Evolutionary conservation across 2,329 filamentous ascomycete species (phyloP).

Genomic region (Decorospora gaudefroyi): DNA sequence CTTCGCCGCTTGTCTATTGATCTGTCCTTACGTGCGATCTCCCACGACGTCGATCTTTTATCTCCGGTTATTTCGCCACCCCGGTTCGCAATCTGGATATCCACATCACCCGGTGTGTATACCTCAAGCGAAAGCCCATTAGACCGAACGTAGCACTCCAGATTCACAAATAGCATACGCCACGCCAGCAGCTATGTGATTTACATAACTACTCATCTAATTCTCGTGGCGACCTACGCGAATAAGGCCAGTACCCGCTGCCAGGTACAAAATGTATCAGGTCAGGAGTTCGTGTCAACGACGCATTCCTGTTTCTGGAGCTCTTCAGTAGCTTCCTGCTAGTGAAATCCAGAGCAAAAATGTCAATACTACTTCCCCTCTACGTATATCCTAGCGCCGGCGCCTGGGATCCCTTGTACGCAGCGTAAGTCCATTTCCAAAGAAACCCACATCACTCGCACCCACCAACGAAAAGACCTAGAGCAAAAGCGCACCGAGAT

Average conservation of each 20-base stretch:
- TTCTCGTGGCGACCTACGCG: constrained; percentile 3
- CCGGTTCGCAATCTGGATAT: constrained; percentile 6
- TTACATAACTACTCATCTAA: constrained; percentile 9
- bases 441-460: background rate
- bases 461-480: constrained; percentile 1
- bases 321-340: background rate
- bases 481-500: constrained; percentile 43
- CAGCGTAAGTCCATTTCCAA: constrained; percentile 50
- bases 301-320: background rate
- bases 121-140: constrained; percentile 4
- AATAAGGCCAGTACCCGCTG: constrained; percentile 7
- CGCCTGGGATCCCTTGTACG: constrained; percentile 56
- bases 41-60: constrained; percentile 1
- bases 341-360: constrained; percentile 7
- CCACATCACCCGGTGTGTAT: constrained; percentile 3
- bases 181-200: background rate
- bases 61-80: constrained; percentile 12
- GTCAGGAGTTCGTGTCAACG: background rate
- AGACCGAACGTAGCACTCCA: constrained; percentile 1
- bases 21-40: too few relatives aligned
- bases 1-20: too few relatives aligned
- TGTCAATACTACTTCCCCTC: constrained; percentile 55
- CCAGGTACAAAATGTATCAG: constrained; percentile 11
- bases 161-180: background rate
- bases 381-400: constrained; percentile 57